Conservation (phyloP, 2,329 filamentous ascomycete genomes). For the Fusarium chuoi region DNA sequence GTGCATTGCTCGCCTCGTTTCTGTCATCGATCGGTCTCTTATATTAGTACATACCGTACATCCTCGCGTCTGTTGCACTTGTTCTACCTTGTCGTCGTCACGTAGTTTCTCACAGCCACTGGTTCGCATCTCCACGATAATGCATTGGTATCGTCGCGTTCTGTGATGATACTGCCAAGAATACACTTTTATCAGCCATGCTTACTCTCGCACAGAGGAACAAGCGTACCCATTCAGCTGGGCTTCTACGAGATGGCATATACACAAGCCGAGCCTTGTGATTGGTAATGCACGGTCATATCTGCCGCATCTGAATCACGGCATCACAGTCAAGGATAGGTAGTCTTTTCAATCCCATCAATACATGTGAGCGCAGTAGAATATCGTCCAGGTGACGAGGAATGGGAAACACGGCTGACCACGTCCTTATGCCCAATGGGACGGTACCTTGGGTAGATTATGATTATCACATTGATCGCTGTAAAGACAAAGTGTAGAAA, state of each 20-base stretch:
- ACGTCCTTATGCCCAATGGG: background rate
- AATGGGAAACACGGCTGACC: background rate
- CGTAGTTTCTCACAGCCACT: background rate
- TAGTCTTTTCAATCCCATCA: background rate
- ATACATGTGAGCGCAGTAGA: background rate
- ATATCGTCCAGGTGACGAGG: background rate
- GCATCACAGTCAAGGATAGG: background rate
- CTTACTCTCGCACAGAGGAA: background rate
- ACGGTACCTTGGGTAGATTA: background rate
- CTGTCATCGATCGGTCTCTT: background rate
- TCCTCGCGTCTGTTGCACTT: background rate
- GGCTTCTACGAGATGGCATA: background rate
- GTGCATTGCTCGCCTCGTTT: constrained; percentile 16
- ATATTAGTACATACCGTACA: background rate
- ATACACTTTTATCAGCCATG: constrained; percentile 4
- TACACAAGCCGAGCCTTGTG: background rate
- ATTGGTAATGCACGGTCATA: background rate
- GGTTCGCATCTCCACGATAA: background rate
- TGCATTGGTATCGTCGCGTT: background rate
- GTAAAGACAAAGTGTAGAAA: background rate
- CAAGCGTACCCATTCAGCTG: background rate
- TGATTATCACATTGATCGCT: background rate
- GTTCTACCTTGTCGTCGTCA: background rate
- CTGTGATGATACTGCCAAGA: background rate
- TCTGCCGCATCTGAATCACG: background rate